Percentiles rank a stretch among this genome's conserved stretches.
These are phyloP conservation scores for Drechslerella coelobrocha DNA, from an alignment of 2,329 filamentous ascomycete genomes.

Conservation along the genomic window DNA sequence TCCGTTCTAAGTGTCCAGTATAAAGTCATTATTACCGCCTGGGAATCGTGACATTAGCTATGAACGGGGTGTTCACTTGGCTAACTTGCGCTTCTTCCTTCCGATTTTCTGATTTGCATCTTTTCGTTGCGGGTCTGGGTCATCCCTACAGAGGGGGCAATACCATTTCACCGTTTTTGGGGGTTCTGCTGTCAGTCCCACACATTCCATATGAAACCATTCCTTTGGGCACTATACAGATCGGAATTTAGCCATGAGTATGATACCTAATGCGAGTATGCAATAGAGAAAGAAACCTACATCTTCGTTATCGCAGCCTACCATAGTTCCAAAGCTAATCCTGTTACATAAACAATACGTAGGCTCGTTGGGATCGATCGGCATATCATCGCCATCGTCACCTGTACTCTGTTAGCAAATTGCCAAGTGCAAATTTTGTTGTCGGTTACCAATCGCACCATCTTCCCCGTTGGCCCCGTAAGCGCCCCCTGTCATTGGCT, in stretches of 20 bases:
- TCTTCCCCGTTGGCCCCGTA: conserved; percentile 17
- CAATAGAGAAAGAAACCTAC: conserved; percentile 62
- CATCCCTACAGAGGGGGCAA: conserved; percentile 77
- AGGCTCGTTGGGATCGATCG: conserved; percentile 76
- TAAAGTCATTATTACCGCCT: neutral
- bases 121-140: conserved; percentile 61
- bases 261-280: neutral
- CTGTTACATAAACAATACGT: conserved; percentile 79
- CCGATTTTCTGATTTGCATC: conserved; percentile 37
- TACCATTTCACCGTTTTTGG: conserved; percentile 81
- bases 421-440: conserved; percentile 56
- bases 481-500: conserved; percentile 57
- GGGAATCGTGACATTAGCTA: too few relatives aligned
- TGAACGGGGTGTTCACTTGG: conserved; percentile 11
- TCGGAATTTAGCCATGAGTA: conserved; percentile 7
- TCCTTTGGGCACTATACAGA: conserved; percentile 73
- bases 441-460: conserved; percentile 10
- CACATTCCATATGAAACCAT: conserved; percentile 85
- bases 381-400: conserved; percentile 72
- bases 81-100: conserved; percentile 36
- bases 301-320: conserved; percentile 79
- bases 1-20: neutral
- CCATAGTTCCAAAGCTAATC: conserved; percentile 83
- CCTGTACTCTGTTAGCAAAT: conserved; percentile 58
- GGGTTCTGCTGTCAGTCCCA: conserved; percentile 72